Evolutionary conservation across 805 yeast species (phyloP).

Genomic region (Pichia cabralensis): DNA sequence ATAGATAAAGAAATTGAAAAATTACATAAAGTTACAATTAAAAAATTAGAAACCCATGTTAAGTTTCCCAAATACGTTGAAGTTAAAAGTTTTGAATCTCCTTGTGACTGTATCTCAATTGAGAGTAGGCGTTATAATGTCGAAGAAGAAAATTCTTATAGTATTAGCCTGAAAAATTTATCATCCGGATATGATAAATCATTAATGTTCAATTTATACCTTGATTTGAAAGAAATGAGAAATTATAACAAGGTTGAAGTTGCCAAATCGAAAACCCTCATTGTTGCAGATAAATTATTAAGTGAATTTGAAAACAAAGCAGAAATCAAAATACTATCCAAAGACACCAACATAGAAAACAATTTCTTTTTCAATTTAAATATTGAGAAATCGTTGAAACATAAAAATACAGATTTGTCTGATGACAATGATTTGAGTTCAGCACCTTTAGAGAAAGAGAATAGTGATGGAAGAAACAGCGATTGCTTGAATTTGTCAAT

Average conservation of each 20-base stretch:
- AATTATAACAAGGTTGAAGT: slow-evolving; percentile 1
- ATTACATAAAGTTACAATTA: slow-evolving; percentile 15
- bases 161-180: slow-evolving; percentile 13
- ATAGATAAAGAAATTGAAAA: slow-evolving; percentile 9
- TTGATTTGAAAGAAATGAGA: slow-evolving; percentile 12
- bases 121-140: neutral
- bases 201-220: slow-evolving; percentile 16
- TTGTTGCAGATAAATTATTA: slow-evolving; percentile 1
- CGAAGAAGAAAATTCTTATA: neutral
- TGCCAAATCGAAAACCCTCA: neutral
- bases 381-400: slow-evolving; percentile 7
- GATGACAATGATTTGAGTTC: neutral
- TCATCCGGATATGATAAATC: slow-evolving; percentile 16
- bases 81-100: slow-evolving; percentile 14
- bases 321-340: neutral
- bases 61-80: slow-evolving; percentile 13
- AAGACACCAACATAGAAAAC: slow-evolving; percentile 5
- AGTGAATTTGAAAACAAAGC: neutral
- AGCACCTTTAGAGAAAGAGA: neutral
- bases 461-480: neutral
- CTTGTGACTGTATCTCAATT: slow-evolving; percentile 3
- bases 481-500: slow-evolving; percentile 17
- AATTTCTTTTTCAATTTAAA: slow-evolving; percentile 17
- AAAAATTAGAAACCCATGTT: slow-evolving; percentile 11
- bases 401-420: neutral